Evolutionary conservation across 1,284 basidiomycete genomes (phyloP).

Genomic region (Vanrija sp.): DNA sequence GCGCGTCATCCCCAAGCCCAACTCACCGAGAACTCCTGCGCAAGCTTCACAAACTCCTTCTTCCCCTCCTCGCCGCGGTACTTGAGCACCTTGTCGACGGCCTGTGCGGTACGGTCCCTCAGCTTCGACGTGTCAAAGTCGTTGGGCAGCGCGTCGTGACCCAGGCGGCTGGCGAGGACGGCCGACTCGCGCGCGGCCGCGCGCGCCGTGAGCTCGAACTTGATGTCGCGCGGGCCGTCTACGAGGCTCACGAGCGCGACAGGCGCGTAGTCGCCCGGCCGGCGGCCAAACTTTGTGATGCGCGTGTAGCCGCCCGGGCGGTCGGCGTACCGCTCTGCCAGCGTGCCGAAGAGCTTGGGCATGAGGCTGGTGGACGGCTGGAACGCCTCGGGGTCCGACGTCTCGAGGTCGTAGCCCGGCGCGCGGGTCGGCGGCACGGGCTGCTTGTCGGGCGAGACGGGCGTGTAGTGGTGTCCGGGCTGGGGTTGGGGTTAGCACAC

Average conservation of each 20-base stretch:
- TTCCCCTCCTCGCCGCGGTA: slow-evolving; percentile 42
- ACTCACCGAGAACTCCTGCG: slow-evolving; percentile 49
- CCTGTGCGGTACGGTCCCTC: not conserved
- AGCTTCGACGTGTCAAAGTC: not conserved
- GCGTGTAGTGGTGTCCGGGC: slow-evolving; percentile 29
- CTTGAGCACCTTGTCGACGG: slow-evolving; percentile 43
- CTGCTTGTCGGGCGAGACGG: slow-evolving; percentile 25
- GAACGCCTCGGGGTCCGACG: slow-evolving; percentile 40
- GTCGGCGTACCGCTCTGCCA: slow-evolving; percentile 74
- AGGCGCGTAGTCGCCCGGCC: slow-evolving; percentile 89
- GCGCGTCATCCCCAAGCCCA: no score
- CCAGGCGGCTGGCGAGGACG: not conserved
- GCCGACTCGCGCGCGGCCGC: slow-evolving; percentile 68
- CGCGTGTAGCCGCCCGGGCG: slow-evolving; percentile 94
- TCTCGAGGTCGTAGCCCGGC: not conserved
- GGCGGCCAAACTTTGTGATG: slow-evolving; percentile 82
- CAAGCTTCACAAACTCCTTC: slow-evolving; percentile 41
- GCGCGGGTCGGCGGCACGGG: slow-evolving; percentile 4
- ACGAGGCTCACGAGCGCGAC: slow-evolving; percentile 89
- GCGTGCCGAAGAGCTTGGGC: slow-evolving; percentile 74
- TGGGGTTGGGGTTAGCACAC: slow-evolving; percentile 5
- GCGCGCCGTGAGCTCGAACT: slow-evolving; percentile 77
- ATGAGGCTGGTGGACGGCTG: slow-evolving; percentile 56
- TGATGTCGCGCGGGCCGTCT: slow-evolving; percentile 85
- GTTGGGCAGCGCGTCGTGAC: not conserved